Percentiles rank a stretch among this genome's conserved stretches.
phyloP scores from a whole-genome alignment of 83 land plant genomes.

The Picea abies region DNA sequence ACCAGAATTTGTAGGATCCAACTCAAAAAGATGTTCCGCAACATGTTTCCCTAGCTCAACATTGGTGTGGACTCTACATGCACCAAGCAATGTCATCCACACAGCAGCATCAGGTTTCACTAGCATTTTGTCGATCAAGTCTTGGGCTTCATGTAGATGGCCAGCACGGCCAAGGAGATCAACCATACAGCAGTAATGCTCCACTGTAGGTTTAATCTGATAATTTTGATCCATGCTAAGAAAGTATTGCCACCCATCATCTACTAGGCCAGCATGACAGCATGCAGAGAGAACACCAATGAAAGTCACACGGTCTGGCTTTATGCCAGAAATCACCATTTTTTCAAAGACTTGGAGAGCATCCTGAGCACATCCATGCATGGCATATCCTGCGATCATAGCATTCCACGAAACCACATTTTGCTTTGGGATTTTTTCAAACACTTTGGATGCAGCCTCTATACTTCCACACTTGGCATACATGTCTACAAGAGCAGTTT shows the following conservation, averaged over 20 bases:
- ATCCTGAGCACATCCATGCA: not conserved
- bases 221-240: not conserved
- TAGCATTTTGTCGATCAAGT: conserved; percentile 1
- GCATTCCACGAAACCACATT: conserved; percentile 4
- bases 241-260: not conserved
- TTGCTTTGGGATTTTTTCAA: not conserved
- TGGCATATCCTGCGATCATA: conserved; percentile 6
- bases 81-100: not conserved
- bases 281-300: conserved; percentile 8
- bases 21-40: not conserved
- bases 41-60: not conserved
- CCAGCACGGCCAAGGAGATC: conserved; percentile 11
- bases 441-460: not conserved
- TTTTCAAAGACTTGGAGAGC: conserved; percentile 8
- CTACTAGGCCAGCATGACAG: not conserved
- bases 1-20: not conserved
- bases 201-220: not conserved
- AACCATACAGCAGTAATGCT: conserved; percentile 1
- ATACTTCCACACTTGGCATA: conserved; percentile 6
- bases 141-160: not conserved
- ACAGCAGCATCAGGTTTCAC: not conserved
- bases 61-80: not conserved
- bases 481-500: not conserved
- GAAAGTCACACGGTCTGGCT: conserved; percentile 5
- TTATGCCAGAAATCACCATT: not conserved